A percentile compares a stretch with the other conserved stretches of the same genome.
phyloP scores from a whole-genome alignment of 2,329 filamentous ascomycete genomes.

The Trichoderma koningiopsis region DNA sequence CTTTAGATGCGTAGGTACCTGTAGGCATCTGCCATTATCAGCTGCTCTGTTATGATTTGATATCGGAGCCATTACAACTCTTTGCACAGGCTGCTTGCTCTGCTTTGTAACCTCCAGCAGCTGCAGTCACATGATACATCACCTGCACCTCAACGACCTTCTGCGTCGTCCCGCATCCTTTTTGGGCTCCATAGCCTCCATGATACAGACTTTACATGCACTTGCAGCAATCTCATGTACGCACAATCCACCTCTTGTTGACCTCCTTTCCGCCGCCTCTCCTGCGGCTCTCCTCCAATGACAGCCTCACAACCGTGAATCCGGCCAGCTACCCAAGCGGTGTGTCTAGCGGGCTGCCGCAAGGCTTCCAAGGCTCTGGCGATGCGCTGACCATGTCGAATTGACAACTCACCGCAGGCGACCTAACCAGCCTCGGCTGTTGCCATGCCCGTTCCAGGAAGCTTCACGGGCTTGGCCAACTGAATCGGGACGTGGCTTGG shows the following conservation, averaged over 20 bases:
- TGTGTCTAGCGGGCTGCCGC: slow-evolving; percentile 20
- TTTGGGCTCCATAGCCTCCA: neutral
- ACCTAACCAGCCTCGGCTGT: slow-evolving; percentile 11
- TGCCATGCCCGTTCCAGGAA: slow-evolving; percentile 5
- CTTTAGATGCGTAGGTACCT: too few species aligned
- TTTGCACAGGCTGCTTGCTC: neutral
- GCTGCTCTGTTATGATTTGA: neutral
- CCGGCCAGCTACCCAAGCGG: slow-evolving; percentile 16
- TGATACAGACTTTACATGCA: neutral
- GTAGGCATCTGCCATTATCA: neutral
- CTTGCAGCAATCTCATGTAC: slow-evolving; percentile 2
- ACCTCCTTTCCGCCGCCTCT: slow-evolving; percentile 18
- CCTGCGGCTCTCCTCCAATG: slow-evolving; percentile 16
- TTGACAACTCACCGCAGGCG: slow-evolving; percentile 23
- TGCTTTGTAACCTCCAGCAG: neutral
- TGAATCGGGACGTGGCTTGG: slow-evolving; percentile 20
- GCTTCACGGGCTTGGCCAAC: neutral
- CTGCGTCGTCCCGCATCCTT: slow-evolving; percentile 5
- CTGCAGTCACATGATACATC: slow-evolving; percentile 26
- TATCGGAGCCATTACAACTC: neutral
- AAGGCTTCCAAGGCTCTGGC: slow-evolving; percentile 21
- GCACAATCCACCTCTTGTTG: slow-evolving; percentile 3
- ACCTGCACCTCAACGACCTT: slow-evolving; percentile 18
- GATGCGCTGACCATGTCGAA: slow-evolving; percentile 14
- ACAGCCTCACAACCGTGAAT: neutral